Evolutionary conservation across 805 yeast genomes (phyloP).

Genomic region (Brettanomyces nanus): DNA sequence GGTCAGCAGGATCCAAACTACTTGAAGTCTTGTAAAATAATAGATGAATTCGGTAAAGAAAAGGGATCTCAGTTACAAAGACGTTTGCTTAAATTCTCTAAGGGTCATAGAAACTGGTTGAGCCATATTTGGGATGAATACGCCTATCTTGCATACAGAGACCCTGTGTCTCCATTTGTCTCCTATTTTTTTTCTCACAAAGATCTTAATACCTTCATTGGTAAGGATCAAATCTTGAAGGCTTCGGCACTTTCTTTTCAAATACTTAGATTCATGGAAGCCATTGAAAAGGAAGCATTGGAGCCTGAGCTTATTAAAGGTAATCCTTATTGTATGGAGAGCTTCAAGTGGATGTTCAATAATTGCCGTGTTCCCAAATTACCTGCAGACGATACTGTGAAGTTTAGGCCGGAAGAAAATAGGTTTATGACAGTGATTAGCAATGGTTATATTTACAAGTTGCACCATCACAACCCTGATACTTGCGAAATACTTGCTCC

Average conservation of each 20-base stretch:
- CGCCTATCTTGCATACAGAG: slow-evolving; percentile 85
- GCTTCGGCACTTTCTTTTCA: slow-evolving; percentile 69
- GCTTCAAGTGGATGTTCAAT: slow-evolving; percentile 86
- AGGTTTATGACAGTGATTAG: slow-evolving; percentile 65
- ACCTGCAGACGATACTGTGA: slow-evolving; percentile 53
- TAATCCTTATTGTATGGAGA: slow-evolving; percentile 87
- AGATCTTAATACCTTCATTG: slow-evolving; percentile 50
- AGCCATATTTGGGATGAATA: slow-evolving; percentile 89
- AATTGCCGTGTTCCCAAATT: slow-evolving; percentile 72
- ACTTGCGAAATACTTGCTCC: slow-evolving; percentile 36
- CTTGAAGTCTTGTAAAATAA: slow-evolving; percentile 40
- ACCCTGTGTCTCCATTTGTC: slow-evolving; percentile 91
- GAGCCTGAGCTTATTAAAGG: slow-evolving; percentile 75
- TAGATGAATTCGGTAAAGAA: slow-evolving; percentile 55
- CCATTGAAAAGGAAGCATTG: slow-evolving; percentile 62
- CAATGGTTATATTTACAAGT: slow-evolving; percentile 75
- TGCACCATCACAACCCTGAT: slow-evolving; percentile 45
- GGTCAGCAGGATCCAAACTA: slow-evolving; percentile 35
- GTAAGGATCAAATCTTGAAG: slow-evolving; percentile 57
- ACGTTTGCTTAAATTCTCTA: slow-evolving; percentile 51
- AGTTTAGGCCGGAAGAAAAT: slow-evolving; percentile 36
- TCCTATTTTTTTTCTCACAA: slow-evolving; percentile 84
- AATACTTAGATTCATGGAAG: slow-evolving; percentile 57
- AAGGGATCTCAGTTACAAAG: slow-evolving; percentile 63
- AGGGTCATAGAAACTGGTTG: slow-evolving; percentile 72